These are phyloP conservation scores for Prosopis cineraria DNA, from an alignment of 306 rosid genomes.

Conservation along the genomic window DNA sequence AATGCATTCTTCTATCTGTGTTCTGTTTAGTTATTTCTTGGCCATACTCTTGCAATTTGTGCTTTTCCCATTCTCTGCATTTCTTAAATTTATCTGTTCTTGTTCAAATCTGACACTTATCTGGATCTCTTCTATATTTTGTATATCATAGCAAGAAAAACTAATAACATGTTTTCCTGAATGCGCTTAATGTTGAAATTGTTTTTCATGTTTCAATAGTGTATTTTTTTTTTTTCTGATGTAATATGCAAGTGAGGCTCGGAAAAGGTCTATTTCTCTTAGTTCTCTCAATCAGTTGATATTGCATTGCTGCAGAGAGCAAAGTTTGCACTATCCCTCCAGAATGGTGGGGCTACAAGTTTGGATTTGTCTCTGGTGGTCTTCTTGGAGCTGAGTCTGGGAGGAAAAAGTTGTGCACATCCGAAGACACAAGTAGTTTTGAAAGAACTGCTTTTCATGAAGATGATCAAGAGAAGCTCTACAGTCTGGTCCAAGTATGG, in stretches of 20 bases:
- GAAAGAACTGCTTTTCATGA: conserved; percentile 77
- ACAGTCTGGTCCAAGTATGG: conserved; percentile 91
- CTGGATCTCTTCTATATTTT: background rate
- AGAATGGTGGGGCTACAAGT: conserved; percentile 93
- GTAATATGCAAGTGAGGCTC: background rate
- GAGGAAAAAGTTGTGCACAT: conserved; percentile 44
- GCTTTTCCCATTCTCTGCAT: background rate
- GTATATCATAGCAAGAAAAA: background rate
- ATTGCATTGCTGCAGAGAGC: conserved; percentile 48
- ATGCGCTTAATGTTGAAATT: background rate
- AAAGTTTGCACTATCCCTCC: conserved; percentile 44
- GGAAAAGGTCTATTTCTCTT: background rate
- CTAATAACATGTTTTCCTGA: background rate
- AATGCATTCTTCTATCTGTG: background rate
- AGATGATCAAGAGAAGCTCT: conserved; percentile 94
- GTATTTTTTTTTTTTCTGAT: background rate
- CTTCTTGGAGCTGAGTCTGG: conserved; percentile 78
- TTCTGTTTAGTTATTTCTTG: background rate
- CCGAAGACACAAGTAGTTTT: conserved; percentile 36
- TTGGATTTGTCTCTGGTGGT: conserved; percentile 87
- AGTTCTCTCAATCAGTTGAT: conserved; percentile 33
- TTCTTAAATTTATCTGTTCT: background rate
- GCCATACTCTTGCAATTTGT: background rate
- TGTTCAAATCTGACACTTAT: background rate
- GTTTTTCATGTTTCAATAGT: background rate